Conservation (phyloP, 108 stramenopile species). For the Cyclotella distinguenda region DNA sequence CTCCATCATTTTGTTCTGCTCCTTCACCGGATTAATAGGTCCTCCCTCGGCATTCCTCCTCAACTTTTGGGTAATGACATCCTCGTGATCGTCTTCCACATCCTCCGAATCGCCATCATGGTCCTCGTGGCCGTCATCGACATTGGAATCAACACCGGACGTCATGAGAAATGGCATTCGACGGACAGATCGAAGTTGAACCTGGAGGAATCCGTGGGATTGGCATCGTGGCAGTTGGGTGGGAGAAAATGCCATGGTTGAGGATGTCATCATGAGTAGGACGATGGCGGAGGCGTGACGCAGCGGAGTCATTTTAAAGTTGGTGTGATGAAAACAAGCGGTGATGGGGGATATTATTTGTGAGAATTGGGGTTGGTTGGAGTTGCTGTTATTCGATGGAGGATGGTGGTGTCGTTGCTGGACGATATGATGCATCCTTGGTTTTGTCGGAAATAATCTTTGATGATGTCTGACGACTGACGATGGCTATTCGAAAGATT, state of each 20-base stretch:
- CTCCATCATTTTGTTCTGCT: constrained; percentile 44
- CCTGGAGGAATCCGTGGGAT: constrained; percentile 59
- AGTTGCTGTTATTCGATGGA: too few relatives aligned
- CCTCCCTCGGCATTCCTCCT: constrained; percentile 26
- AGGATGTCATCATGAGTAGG: constrained; percentile 42
- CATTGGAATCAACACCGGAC: neutral
- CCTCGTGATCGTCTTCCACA: constrained; percentile 24
- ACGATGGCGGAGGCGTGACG: constrained; percentile 16
- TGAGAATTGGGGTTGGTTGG: too few relatives aligned
- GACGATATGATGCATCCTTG: too few relatives aligned
- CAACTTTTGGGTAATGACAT: constrained; percentile 34
- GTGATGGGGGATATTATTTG: constrained; percentile 9
- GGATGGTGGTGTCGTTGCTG: too few relatives aligned
- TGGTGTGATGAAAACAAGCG: too few relatives aligned
- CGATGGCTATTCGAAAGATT: too few relatives aligned
- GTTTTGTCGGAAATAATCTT: too few relatives aligned
- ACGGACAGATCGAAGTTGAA: constrained; percentile 74
- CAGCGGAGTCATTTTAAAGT: neutral
- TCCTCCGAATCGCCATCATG: constrained; percentile 9
- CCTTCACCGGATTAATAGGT: constrained; percentile 41
- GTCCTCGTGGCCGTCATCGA: neutral
- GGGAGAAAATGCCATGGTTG: too few relatives aligned
- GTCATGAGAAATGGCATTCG: constrained; percentile 68
- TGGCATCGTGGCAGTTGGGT: too few relatives aligned
- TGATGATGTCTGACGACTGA: too few relatives aligned